A percentile compares a stretch with the other conserved stretches of the same genome.
phyloP scores from a whole-genome alignment of 768 basidiomycete species.

The Podaxis mareebaensis region DNA sequence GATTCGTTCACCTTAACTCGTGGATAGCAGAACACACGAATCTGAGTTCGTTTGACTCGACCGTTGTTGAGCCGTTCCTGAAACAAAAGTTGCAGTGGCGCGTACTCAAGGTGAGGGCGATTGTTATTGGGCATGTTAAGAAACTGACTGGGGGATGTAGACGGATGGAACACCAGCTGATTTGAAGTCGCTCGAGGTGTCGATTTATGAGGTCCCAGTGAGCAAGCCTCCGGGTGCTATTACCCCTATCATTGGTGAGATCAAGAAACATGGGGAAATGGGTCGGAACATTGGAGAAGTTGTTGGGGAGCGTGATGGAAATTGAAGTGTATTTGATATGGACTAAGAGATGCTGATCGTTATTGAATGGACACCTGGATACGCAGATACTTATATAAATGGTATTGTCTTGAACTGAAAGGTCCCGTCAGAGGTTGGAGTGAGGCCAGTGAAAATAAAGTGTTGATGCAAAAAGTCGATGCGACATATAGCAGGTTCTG shows the following conservation, averaged over 20 bases:
- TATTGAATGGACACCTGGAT: too few relatives aligned
- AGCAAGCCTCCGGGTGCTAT: background rate
- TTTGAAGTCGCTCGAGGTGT: background rate
- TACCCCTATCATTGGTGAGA: background rate
- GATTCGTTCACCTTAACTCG: slow-evolving; percentile 40
- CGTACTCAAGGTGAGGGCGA: slow-evolving; percentile 27
- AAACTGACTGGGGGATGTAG: background rate
- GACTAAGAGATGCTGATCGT: too few relatives aligned
- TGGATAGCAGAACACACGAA: slow-evolving; percentile 28
- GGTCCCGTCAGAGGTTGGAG: background rate
- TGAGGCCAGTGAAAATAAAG: background rate
- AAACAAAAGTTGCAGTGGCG: slow-evolving; percentile 37
- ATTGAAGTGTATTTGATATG: too few relatives aligned
- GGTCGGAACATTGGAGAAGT: too few relatives aligned
- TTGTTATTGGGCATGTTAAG: background rate
- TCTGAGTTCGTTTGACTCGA: slow-evolving; percentile 30
- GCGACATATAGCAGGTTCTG: background rate
- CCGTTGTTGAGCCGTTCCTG: slow-evolving; percentile 39
- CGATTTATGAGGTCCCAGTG: slow-evolving; percentile 10
- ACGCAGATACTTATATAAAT: background rate
- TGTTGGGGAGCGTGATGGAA: background rate
- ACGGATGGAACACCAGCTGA: slow-evolving; percentile 2
- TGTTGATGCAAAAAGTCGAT: slow-evolving; percentile 3
- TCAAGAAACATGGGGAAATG: background rate
- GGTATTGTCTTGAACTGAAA: slow-evolving; percentile 5